Percentiles rank a stretch among this genome's conserved stretches.
These are phyloP conservation scores for Tuctoria greenei DNA, from an alignment of 176 grass and related monocot genomes.

Conservation along the genomic window DNA sequence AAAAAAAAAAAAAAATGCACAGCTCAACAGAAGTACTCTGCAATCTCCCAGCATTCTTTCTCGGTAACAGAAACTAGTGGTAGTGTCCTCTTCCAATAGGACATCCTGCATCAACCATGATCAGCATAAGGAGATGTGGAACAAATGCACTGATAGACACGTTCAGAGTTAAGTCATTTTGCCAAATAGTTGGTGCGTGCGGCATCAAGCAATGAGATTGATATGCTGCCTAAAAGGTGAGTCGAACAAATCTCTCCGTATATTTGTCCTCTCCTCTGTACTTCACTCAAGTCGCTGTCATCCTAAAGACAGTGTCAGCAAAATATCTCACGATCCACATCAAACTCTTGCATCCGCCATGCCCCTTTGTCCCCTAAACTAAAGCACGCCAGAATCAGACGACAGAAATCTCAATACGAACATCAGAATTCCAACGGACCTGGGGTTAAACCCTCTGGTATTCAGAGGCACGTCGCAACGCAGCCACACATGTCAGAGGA, in stretches of 20 bases:
- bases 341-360: not conserved
- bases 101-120: constrained; percentile 18
- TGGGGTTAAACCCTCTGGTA: too few species aligned
- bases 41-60: constrained; percentile 16
- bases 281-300: constrained; percentile 7
- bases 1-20: constrained; percentile 6
- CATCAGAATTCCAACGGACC: too few species aligned
- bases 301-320: not conserved
- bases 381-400: too few species aligned
- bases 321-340: not conserved
- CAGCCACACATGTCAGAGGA: too few species aligned
- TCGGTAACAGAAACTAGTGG: not conserved
- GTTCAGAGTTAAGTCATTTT: constrained; percentile 16
- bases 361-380: too few species aligned
- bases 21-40: not conserved
- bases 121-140: not conserved
- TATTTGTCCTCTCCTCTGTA: constrained; percentile 16
- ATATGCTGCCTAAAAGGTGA: constrained; percentile 16
- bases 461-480: too few species aligned
- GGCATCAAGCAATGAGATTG: not conserved
- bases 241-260: not conserved
- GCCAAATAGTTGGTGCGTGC: constrained; percentile 23
- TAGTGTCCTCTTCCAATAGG: constrained; percentile 15
- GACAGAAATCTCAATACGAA: too few species aligned
- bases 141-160: not conserved